Conservation (phyloP, 2,329 filamentous ascomycete species). For the Monosporascus sp. region DNA sequence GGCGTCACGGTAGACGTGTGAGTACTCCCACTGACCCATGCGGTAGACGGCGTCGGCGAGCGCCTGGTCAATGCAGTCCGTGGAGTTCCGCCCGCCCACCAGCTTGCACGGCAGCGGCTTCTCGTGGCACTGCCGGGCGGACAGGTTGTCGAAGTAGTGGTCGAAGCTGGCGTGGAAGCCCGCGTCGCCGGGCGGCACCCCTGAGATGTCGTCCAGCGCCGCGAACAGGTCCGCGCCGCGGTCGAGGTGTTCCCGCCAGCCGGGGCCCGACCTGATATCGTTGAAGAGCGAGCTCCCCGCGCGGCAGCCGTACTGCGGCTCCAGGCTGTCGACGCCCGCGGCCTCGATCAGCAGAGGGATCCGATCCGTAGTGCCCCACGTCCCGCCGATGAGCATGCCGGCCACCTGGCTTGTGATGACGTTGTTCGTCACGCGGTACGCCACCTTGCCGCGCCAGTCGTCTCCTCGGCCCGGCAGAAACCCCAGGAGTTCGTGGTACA, state of each 20-base stretch:
- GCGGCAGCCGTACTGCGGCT: constrained; percentile 66
- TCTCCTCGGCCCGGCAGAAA: constrained; percentile 56
- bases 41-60: constrained; percentile 68
- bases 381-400: constrained; percentile 67
- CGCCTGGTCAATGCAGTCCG: constrained; percentile 56
- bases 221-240: constrained; percentile 50
- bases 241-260: constrained; percentile 62
- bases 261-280: constrained; percentile 41
- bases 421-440: constrained; percentile 75
- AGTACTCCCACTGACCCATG: constrained; percentile 77
- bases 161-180: constrained; percentile 71
- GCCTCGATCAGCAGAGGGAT: constrained; percentile 49
- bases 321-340: constrained; percentile 62
- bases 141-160: constrained; percentile 83
- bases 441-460: constrained; percentile 41
- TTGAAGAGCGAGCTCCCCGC: constrained; percentile 40
- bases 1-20: constrained; percentile 68
- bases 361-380: constrained; percentile 47
- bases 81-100: constrained; percentile 38
- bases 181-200: constrained; percentile 48
- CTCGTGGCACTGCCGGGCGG: constrained; percentile 69
- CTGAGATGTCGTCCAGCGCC: constrained; percentile 63
- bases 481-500: constrained; percentile 65
- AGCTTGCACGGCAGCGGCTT: constrained; percentile 68
- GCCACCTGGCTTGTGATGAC: constrained; percentile 78